Base-by-base conservation (phyloP, 257 asterid genomes). In the Euphrasia confusa region DNA sequence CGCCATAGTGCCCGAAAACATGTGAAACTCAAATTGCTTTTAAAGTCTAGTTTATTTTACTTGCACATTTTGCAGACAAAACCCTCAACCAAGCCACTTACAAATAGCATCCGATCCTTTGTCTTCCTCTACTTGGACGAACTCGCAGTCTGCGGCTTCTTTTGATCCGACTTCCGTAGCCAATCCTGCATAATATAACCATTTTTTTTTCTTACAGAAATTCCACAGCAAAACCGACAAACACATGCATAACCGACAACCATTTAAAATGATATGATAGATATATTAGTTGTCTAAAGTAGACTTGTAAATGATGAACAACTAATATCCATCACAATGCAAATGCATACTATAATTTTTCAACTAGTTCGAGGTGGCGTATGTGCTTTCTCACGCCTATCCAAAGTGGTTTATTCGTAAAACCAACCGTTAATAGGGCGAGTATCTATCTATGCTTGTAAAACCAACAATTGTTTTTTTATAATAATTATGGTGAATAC, bases 141-240 rank as follows among this genome's bases (percentile, higher is more conserved):
- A 63, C 69, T 57, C 24, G 77, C 67, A 2, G 73, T 45, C 11
- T 80, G 84, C 60, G 63, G 73, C 77, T 78, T 80, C 77, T 48
- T 79, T 18, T 75, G 71, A 18, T 77, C 76, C 40, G 74, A 52
- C 74, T 77, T 80, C 12, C 66, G 78, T 65, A 77, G 57, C 80
- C 85, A 74, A 66, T 77, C 86, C 89, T 82, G 79, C 66, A 56
- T 4, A 7, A 68, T 14, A 39, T 8, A 50, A 13, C 15, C 59
- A 32, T 64, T 37, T 37, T 37, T 37, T 37, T 37, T 11, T 37
- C 42, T 8, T 7, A 37, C 2, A 2, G 42, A 37, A 37, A 37
- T 9, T 37, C 11, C 12, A 37, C 42, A 9, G 42, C 42, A 37
- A 37, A 37, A 37, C 39, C 4, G 3, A 37, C 42, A 37, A 9